Base-by-base conservation (phyloP, 2,329 filamentous ascomycete species). In the Ophiostoma quercus region DNA sequence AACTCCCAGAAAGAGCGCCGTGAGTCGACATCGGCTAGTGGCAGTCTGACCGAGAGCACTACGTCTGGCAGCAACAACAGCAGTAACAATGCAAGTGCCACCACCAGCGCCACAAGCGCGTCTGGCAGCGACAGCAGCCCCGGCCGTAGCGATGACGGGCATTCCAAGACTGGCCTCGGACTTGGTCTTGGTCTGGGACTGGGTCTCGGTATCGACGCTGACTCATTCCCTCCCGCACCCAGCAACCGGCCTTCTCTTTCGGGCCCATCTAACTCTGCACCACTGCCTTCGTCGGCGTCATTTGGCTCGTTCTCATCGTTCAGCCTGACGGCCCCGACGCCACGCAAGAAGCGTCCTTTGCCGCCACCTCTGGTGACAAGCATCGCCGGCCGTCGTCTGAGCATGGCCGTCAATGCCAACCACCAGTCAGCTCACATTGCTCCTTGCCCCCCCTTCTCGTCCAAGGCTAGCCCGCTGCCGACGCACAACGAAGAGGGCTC, bases 21-120 rank as follows among this genome's bases (percentile, higher is more conserved):
- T 11, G 63, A 66, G 34, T 66, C 22, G 63, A 66, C 39, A 14
- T 66, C 37, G 12, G 60, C 65, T 3, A 67, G 22, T 60, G 66
- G 63, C 14, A 70, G 41, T 43, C 62, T 39, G 3, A 22, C 62
- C 2, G 62, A 65, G 32, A 67, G 41, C 6, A 68, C 70, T 3
- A 39, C 47, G 3, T 37, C 71, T 71, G 37, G 67, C 65, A 39
- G 71, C 12, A 39, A 22, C 41, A 63, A 51, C 39, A 47, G 51
- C 25, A 67, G 62, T n/a, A 51, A 43, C 41, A n/a, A 14, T n/a
- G n/a, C 29, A 2, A 54, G 69, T 39, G 51, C 47, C 72, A 22
- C 62, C 43, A 66, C 60, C 1, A 65, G 60, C 11, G 60, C 32
- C 25, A 62, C 57, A 3, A 62, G 57, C 19, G 57, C 57, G 3